A percentile compares a stretch with the other conserved stretches of the same genome.
Evolutionary conservation across 495 filamentous ascomycete species (phyloP).

Genomic region (Tuber indicum): DNA sequence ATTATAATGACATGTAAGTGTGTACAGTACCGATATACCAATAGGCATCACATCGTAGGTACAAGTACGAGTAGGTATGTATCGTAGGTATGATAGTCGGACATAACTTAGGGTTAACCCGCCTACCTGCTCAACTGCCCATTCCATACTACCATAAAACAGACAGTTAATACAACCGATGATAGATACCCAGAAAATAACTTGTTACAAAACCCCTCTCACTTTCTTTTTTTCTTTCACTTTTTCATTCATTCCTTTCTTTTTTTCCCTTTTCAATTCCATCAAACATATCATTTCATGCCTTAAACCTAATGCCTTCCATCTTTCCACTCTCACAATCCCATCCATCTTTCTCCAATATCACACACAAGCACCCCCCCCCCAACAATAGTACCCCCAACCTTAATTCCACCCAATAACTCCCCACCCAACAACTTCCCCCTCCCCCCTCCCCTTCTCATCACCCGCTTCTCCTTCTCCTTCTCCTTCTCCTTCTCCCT

Average conservation of each 20-base stretch:
- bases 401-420: slow-evolving; percentile 42
- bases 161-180: background rate
- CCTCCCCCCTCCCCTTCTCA: too few relatives aligned
- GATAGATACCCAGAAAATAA: background rate
- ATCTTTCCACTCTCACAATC: slow-evolving; percentile 21
- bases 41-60: background rate
- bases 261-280: background rate
- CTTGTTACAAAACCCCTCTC: background rate
- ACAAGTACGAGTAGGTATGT: background rate
- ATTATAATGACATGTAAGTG: slow-evolving; percentile 4
- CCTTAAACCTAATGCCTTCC: slow-evolving; percentile 18
- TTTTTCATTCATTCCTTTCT: too few relatives aligned
- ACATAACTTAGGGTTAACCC: background rate
- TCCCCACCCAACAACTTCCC: slow-evolving; percentile 15
- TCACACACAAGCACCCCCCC: background rate
- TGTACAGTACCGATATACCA: background rate
- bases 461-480: too few relatives aligned
- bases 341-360: slow-evolving; percentile 8
- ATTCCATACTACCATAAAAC: background rate
- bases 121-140: background rate
- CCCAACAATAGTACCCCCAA: slow-evolving; percentile 24
- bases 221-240: background rate
- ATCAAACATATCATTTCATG: background rate
- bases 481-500: too few relatives aligned
- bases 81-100: background rate